Base-by-base conservation (phyloP, 148 eudicot species). In the Bassia scoparia region DNA sequence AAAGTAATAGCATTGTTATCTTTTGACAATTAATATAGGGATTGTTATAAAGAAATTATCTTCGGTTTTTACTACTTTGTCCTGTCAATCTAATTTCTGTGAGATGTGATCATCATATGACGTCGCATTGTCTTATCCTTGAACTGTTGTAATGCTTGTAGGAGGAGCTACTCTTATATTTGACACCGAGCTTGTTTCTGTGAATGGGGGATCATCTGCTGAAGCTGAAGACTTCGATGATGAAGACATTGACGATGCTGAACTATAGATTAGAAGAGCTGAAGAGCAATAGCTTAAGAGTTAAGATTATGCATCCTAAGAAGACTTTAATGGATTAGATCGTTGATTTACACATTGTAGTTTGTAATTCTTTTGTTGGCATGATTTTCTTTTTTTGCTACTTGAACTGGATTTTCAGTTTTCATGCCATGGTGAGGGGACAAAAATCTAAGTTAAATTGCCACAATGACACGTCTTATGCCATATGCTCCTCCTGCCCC, bases 101-200 rank as follows among this genome's bases (percentile, higher is more conserved):
- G 14, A 61, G 23, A 61, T 64, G 11, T 52, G 24, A 60, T 76
- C 27, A 44, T 56, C 29, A 21, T 46, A 14, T 9, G 72, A 60
- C 17, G n/a, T 27, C 23, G 10, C 38, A 61, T 35, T 59, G 34
- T 48, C 67, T 31, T 49, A 71, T 23, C n/a, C 12, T 46, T 14
- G 15, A 61, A 34, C 8, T 72, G 24, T 59, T 31, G 50, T 61
- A 37, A 77, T 72, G 29, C 53, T 76, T 21, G 37, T 82, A 95
- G 96, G 96, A 67, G 98, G 97, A 52, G 98, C 98, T 61, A 91
- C 97, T 23, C 96, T 94, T 44, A 77, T 91, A 44, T 94, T 91
- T 27, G 93, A 94, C 64, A 89, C 98, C 8, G 97, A 94, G 82
- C 87, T 94, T 41, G 91, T 91, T 34, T 84, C 91, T 0, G 98